Evolutionary conservation across 805 yeast genomes (phyloP).

Genomic region (Pichia gijzeniarum): DNA sequence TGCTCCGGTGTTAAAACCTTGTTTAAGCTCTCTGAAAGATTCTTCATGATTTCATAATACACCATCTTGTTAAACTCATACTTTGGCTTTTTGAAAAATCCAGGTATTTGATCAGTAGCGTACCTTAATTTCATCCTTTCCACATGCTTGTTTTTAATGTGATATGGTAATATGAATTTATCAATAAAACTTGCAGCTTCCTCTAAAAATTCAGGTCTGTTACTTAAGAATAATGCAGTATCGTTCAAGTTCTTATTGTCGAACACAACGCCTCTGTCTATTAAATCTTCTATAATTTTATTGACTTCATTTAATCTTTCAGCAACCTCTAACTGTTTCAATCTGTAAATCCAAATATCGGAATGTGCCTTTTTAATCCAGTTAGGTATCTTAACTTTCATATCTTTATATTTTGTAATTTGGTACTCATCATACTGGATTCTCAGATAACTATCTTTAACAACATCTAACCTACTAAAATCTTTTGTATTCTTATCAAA

Average conservation of each 20-base stretch:
- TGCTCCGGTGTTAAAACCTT: constrained; percentile 11
- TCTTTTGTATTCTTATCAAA: constrained; percentile 1
- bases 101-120: constrained; percentile 11
- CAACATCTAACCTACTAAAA: constrained; percentile 8
- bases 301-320: constrained; percentile 17
- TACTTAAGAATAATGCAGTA: constrained; percentile 23
- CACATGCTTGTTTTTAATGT: constrained; percentile 8
- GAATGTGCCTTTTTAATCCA: constrained; percentile 23
- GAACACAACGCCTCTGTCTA: constrained; percentile 23
- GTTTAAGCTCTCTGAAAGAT: constrained; percentile 13
- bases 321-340: constrained; percentile 25
- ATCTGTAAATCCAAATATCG: constrained; percentile 27
- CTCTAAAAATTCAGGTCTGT: constrained; percentile 15
- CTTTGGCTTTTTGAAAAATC: constrained; percentile 5
- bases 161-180: constrained; percentile 23
- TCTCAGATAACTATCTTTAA: constrained; percentile 5
- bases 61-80: constrained; percentile 9
- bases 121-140: constrained; percentile 12
- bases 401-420: constrained; percentile 5
- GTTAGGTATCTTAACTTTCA: constrained; percentile 17
- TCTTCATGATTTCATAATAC: constrained; percentile 16
- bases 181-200: constrained; percentile 26
- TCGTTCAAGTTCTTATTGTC: constrained; percentile 24
- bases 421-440: constrained; percentile 14
- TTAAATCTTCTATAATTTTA: constrained; percentile 16